Evolutionary conservation across 2,329 filamentous ascomycete genomes (phyloP).

Genomic region (Dactylella cylindrospora): DNA sequence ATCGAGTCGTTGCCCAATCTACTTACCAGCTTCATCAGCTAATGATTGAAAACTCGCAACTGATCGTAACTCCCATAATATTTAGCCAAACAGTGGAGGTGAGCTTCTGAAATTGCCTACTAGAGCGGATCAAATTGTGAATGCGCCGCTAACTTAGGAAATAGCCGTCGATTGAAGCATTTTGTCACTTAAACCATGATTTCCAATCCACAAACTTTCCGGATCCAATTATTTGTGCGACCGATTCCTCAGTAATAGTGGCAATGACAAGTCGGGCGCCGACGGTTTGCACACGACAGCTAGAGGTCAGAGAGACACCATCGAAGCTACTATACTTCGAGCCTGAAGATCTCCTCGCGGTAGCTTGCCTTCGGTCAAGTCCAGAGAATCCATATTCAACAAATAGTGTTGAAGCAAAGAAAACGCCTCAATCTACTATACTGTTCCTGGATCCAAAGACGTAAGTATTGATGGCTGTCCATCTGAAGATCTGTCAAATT

Average conservation of each 20-base stretch:
- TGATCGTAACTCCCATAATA: constrained; percentile 18
- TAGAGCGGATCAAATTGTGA: no score
- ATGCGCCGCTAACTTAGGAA: constrained; percentile 2
- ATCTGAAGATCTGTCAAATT: not conserved
- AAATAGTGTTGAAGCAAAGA: constrained; percentile 5
- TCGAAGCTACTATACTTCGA: constrained; percentile 47
- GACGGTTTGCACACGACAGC: constrained; percentile 47
- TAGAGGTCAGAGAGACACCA: constrained; percentile 47
- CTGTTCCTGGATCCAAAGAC: constrained; percentile 47
- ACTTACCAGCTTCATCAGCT: constrained; percentile 27
- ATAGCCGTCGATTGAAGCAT: constrained; percentile 33
- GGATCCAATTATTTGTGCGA: constrained; percentile 46
- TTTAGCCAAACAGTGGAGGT: constrained; percentile 37
- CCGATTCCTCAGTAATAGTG: constrained; percentile 46
- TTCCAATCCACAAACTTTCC: constrained; percentile 45
- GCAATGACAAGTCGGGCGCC: constrained; percentile 46
- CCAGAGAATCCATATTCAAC: constrained; percentile 26
- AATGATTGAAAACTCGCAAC: constrained; percentile 5
- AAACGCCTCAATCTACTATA: constrained; percentile 16
- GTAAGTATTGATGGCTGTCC: constrained; percentile 23
- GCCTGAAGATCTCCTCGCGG: constrained; percentile 45
- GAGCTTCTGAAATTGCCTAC: no score
- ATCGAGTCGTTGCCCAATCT: constrained; percentile 32
- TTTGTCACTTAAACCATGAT: constrained; percentile 31
- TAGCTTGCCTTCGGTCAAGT: constrained; percentile 45